A percentile compares a stretch with the other conserved stretches of the same genome.
Evolutionary conservation across 495 filamentous ascomycete species (phyloP).

Genomic region (Aspergillus hancockii): DNA sequence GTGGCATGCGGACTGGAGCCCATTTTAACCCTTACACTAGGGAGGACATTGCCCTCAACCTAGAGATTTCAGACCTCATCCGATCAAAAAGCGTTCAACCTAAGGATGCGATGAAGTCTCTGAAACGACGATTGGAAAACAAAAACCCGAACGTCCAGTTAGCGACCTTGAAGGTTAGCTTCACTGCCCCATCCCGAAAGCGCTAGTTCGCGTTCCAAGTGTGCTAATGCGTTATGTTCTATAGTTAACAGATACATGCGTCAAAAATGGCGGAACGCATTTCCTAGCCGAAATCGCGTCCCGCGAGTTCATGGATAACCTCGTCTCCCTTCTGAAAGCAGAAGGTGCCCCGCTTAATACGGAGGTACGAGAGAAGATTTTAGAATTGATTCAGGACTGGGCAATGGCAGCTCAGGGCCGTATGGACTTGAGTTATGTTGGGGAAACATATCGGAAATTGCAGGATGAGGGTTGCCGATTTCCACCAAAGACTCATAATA

Average conservation of each 20-base stretch:
- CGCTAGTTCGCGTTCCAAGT: constrained; percentile 1
- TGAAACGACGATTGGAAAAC: constrained; percentile 91
- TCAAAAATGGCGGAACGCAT: constrained; percentile 97
- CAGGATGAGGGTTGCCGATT: constrained; percentile 86
- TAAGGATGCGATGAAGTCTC: constrained; percentile 93
- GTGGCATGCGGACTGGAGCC: not conserved
- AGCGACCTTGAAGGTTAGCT: constrained; percentile 79
- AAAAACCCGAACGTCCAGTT: constrained; percentile 96
- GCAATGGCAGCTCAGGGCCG: constrained; percentile 86
- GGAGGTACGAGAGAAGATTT: constrained; percentile 84
- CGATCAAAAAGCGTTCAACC: constrained; percentile 95
- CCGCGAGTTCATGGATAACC: constrained; percentile 96
- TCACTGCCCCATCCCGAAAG: not conserved
- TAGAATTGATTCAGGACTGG: constrained; percentile 94
- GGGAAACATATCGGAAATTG: constrained; percentile 78
- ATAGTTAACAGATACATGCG: constrained; percentile 92
- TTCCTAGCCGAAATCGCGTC: constrained; percentile 94
- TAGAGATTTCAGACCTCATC: constrained; percentile 96
- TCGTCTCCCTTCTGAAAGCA: constrained; percentile 84
- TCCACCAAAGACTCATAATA: constrained; percentile 79
- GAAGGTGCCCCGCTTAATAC: constrained; percentile 75
- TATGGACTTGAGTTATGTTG: constrained; percentile 79
- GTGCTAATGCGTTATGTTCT: constrained; percentile 17
- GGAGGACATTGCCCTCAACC: constrained; percentile 93
- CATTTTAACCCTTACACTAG: constrained; percentile 43